Evolutionary conservation across 208 protist genomes (phyloP).

Genomic region (Strigomonas galati): DNA sequence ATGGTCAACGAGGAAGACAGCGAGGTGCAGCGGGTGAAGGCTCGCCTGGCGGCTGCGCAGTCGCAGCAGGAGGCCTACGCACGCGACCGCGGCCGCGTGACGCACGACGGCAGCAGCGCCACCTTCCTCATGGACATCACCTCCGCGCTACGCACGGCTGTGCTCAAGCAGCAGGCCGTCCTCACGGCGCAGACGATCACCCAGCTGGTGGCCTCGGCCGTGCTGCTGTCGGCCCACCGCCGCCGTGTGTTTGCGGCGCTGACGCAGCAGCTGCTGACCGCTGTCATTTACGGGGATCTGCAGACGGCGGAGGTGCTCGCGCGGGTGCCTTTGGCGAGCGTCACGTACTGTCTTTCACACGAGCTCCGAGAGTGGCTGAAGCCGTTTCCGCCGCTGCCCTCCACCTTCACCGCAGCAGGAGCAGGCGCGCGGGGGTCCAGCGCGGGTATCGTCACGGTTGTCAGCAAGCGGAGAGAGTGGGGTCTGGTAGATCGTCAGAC

Average conservation of each 20-base stretch:
- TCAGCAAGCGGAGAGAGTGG: no score
- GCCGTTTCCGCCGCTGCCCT: no score
- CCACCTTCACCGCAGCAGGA: no score
- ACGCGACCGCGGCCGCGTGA: conserved; percentile 10
- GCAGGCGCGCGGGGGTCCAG: no score
- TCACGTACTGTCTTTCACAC: conserved; percentile 18
- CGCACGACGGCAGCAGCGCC: conserved; percentile 14
- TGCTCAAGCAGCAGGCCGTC: conserved; percentile 17
- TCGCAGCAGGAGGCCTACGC: not conserved
- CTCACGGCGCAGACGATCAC: conserved; percentile 23
- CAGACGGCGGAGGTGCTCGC: conserved; percentile 17
- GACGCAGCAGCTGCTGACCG: conserved; percentile 19
- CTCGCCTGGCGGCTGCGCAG: no score
- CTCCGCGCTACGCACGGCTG: conserved; percentile 16
- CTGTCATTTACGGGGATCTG: conserved; percentile 16
- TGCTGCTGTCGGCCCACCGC: conserved; percentile 25
- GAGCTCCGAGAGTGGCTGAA: not conserved
- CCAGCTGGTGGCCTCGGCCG: conserved; percentile 26
- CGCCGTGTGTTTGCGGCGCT: conserved; percentile 21
- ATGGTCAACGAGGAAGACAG: no score
- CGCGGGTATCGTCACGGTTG: no score
- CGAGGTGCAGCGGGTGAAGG: no score
- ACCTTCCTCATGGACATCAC: conserved; percentile 28
- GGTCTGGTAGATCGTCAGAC: no score
- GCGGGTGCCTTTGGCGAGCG: conserved; percentile 16